phyloP scores from a whole-genome alignment of 2,329 filamentous ascomycete species.

The Aspergillus sp. region DNA sequence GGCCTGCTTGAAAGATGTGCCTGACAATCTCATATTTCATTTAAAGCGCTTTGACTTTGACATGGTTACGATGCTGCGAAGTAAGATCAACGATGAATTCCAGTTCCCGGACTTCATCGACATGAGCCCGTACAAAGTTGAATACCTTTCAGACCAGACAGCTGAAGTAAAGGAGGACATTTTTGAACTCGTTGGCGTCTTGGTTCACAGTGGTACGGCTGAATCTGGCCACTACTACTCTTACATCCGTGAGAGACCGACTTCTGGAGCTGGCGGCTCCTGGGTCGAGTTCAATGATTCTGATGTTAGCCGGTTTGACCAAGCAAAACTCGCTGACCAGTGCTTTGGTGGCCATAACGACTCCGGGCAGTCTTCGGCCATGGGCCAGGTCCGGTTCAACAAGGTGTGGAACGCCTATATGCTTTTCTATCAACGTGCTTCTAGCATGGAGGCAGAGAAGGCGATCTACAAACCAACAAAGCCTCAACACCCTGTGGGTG shows the following conservation, averaged over 20 bases:
- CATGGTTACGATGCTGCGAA: slow-evolving; percentile 68
- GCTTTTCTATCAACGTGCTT: slow-evolving; percentile 89
- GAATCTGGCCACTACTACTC: slow-evolving; percentile 98
- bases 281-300: slow-evolving; percentile 98
- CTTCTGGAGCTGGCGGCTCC: slow-evolving; percentile 46
- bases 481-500: slow-evolving; percentile 53
- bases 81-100: slow-evolving; percentile 95
- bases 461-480: slow-evolving; percentile 47
- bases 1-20: slow-evolving; percentile 87
- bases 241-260: slow-evolving; percentile 79
- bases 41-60: slow-evolving; percentile 65
- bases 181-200: slow-evolving; percentile 91
- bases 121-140: slow-evolving; percentile 87
- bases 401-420: slow-evolving; percentile 91
- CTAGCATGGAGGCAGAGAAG: slow-evolving; percentile 60
- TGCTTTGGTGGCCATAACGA: slow-evolving; percentile 77
- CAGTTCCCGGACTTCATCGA: slow-evolving; percentile 81
- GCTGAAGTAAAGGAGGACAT: slow-evolving; percentile 64
- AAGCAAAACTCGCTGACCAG: slow-evolving; percentile 67
- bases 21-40: slow-evolving; percentile 93
- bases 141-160: slow-evolving; percentile 69
- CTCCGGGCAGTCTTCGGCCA: slow-evolving; percentile 50
- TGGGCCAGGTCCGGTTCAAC: slow-evolving; percentile 53
- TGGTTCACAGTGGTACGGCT: slow-evolving; percentile 89
- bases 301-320: slow-evolving; percentile 75